These are phyloP conservation scores for Cordyceps cateniannulata DNA, from an alignment of 2,329 filamentous ascomycete genomes.

Conservation along the genomic window DNA sequence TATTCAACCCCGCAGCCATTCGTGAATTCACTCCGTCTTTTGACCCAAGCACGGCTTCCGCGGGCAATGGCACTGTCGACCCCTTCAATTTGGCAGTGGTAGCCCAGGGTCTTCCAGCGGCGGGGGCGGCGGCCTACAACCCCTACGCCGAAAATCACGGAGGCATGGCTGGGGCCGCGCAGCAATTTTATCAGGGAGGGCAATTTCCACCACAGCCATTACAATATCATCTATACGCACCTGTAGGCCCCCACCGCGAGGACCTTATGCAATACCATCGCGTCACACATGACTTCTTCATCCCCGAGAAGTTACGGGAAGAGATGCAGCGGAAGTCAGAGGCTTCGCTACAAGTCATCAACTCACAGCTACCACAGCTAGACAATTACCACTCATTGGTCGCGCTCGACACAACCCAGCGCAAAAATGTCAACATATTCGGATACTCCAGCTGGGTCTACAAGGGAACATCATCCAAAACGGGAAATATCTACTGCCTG, in stretches of 20 bases:
- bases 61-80: slow-evolving; percentile 38
- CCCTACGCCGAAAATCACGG: slow-evolving; percentile 72
- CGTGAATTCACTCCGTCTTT: slow-evolving; percentile 56
- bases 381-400: slow-evolving; percentile 92
- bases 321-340: slow-evolving; percentile 86
- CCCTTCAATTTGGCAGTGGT: slow-evolving; percentile 63
- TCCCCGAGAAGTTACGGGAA: slow-evolving; percentile 79
- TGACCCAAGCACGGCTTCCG: slow-evolving; percentile 33
- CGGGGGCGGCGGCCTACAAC: slow-evolving; percentile 46
- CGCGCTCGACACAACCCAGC: slow-evolving; percentile 73
- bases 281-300: slow-evolving; percentile 83
- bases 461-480: slow-evolving; percentile 84
- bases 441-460: slow-evolving; percentile 92
- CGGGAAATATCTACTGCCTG: slow-evolving; percentile 81
- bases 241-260: slow-evolving; percentile 73
- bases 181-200: slow-evolving; percentile 61
- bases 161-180: slow-evolving; percentile 47
- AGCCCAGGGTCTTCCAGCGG: too few relatives aligned
- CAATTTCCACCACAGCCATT: slow-evolving; percentile 57
- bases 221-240: slow-evolving; percentile 90
- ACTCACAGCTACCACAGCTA: slow-evolving; percentile 65
- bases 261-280: slow-evolving; percentile 81
- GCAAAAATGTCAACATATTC: slow-evolving; percentile 73
- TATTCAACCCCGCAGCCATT: slow-evolving; percentile 52
- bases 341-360: slow-evolving; percentile 77